Base-by-base conservation (phyloP, 352 stramenopile genomes). In the Hyaloperonospora brassicae region DNA sequence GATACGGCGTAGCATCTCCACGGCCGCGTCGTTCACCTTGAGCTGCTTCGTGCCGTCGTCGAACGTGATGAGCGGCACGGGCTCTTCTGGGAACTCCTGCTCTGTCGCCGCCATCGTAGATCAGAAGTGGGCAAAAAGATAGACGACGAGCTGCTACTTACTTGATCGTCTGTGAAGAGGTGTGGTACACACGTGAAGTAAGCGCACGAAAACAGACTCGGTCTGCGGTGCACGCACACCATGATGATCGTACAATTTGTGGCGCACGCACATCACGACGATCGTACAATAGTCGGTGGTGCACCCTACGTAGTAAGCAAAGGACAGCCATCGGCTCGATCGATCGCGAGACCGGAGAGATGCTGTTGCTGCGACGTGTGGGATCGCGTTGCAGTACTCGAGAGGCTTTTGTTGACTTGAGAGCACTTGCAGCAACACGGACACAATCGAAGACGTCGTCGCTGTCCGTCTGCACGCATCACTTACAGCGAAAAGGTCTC, bases 61-160 rank as follows among this genome's bases (percentile, higher is more conserved):
- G 64, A 93, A 91, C 54, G 85, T 87, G 64, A 95, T 89, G 41
- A 94, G 68, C 57, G 84, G 79, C 47, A 94, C 75, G 13, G 84
- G 77, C 64, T 88, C 73, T 45, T 86, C 79, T 1, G 79, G 78
- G 62, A 91, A 92, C 52, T 69, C 60, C 52, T 65, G 46, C 57
- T 80, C 36, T 9, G 57, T 59, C 53, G 53, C 40, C 43, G 53
- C 40, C 43, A 35, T 44, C 21, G 25, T 53, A 41, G 52, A 63
- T 50, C 43, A 59, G 49, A 47, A 35, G 14, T 23, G 23, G 24
- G 11, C 47, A 22, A 47, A 56, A 43, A 50, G 17, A 27, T 23
- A 25, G 25, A 8, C 11, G 7, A 30, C 34, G 0, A 22, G 6
- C 44, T 11, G 57, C 17, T 17, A 17, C 17, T 17, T 17, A 17